These are phyloP conservation scores for Fusarium tjaetaba DNA, from an alignment of 2,329 filamentous ascomycete species.

Conservation along the genomic window DNA sequence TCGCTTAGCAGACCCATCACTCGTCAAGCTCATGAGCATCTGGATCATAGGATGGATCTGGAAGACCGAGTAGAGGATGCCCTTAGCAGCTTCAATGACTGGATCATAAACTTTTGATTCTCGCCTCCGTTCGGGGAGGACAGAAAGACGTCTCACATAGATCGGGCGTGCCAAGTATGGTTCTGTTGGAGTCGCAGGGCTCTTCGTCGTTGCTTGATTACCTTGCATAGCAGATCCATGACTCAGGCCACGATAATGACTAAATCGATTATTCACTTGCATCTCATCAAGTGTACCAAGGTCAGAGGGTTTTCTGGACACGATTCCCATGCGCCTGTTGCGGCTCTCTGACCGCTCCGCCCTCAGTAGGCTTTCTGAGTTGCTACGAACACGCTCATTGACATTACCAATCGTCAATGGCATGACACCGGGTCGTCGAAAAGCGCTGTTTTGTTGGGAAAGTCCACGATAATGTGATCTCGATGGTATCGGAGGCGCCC, in stretches of 20 bases:
- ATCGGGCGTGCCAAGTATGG: slow-evolving; percentile 66
- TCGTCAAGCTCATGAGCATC: slow-evolving; percentile 69
- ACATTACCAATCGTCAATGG: slow-evolving; percentile 74
- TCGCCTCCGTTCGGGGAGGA: slow-evolving; percentile 70
- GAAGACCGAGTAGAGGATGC: slow-evolving; percentile 73
- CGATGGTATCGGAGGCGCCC: slow-evolving; percentile 80
- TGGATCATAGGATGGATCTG: slow-evolving; percentile 76
- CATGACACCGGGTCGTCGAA: slow-evolving; percentile 77
- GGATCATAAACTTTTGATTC: slow-evolving; percentile 70
- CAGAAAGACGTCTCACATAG: slow-evolving; percentile 71
- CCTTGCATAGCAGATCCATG: slow-evolving; percentile 76
- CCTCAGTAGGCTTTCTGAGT: slow-evolving; percentile 69
- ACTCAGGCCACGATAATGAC: slow-evolving; percentile 73
- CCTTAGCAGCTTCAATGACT: slow-evolving; percentile 71
- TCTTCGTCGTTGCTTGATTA: slow-evolving; percentile 55
- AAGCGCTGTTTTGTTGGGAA: slow-evolving; percentile 72
- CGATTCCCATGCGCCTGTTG: slow-evolving; percentile 71
- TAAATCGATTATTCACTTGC: slow-evolving; percentile 71
- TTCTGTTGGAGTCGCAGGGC: slow-evolving; percentile 69
- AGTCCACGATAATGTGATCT: slow-evolving; percentile 80
- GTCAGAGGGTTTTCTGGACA: slow-evolving; percentile 68
- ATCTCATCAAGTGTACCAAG: slow-evolving; percentile 71
- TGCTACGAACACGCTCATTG: slow-evolving; percentile 74
- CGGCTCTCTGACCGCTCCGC: slow-evolving; percentile 64
- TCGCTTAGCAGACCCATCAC: slow-evolving; percentile 67